Base-by-base conservation (phyloP, 2,329 filamentous ascomycete genomes). In the Fusarium caatingaense region DNA sequence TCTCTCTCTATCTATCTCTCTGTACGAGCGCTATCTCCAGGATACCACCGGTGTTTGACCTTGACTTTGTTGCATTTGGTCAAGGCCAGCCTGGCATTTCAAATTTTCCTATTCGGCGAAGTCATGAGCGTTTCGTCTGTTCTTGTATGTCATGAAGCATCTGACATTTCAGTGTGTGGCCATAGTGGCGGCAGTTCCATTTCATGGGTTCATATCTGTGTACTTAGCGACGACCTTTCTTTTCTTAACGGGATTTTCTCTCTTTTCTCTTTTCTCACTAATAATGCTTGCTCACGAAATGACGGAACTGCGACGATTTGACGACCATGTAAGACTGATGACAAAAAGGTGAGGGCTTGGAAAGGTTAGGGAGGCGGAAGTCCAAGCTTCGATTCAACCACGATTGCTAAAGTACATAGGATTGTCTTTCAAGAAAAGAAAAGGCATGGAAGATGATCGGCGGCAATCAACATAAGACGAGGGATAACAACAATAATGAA, bases 21-120 rank as follows among this genome's bases (percentile, higher is more conserved):
- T 75, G 72, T 68, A 75, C 58, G 58, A 75, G 74, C 68, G 68
- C 68, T 68, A 67, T 64, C 69, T 71, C 66, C 60, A 76, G 72
- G 76, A 76, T 77, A 77, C 72, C 75, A 72, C 67, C 60, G 63
- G 74, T 61, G 57, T 72, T 69, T 66, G 34, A 66, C 49, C 56
- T 66, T 60, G 54, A 40, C 66, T 72, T 69, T 64, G 59, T 64
- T 73, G 69, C 61, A 75, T 68, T 58, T 56, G 72, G 72, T 66
- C 65, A 63, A 57, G 71, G 53, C 50, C 59, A 68, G 63, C 69
- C 66, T 71, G 66, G 70, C 72, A 71, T 75, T 75, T 72, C 65
- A 60, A 50, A 59, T 64, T 73, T 60, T 61, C 59, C 62, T 71
- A 66, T 58, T 60, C 72, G 72, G 74, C 59, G 70, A 74, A 67